Conservation (phyloP, 495 filamentous ascomycete genomes). For the Aspergillus coremiiformis region DNA sequence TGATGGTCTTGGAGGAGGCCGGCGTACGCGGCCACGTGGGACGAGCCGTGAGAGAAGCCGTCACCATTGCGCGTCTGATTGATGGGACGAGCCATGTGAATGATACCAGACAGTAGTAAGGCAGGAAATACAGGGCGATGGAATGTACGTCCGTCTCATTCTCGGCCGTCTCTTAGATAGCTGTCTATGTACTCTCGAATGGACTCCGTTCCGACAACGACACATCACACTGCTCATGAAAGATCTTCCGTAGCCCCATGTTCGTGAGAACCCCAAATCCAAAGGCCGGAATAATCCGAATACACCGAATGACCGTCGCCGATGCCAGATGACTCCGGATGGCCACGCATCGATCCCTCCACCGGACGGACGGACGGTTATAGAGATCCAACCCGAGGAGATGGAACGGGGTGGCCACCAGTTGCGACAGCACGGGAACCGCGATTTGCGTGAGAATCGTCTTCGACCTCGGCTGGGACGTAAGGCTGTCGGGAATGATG, state of each 20-base stretch:
- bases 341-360: slow-evolving; percentile 16
- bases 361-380: slow-evolving; percentile 20
- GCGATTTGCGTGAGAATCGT: slow-evolving; percentile 28
- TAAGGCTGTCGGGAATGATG: slow-evolving; percentile 20
- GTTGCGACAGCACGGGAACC: slow-evolving; percentile 26
- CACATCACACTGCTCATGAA: slow-evolving; percentile 11
- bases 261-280: slow-evolving; percentile 28
- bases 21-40: slow-evolving; percentile 36
- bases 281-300: slow-evolving; percentile 33
- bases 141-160: background rate
- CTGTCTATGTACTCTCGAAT: too few species aligned
- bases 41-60: slow-evolving; percentile 34
- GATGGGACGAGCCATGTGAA: slow-evolving; percentile 22
- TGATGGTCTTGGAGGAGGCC: slow-evolving; percentile 39
- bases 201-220: too few species aligned
- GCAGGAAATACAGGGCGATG: background rate
- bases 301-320: slow-evolving; percentile 23
- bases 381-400: slow-evolving; percentile 29
- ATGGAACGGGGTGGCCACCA: slow-evolving; percentile 31
- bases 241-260: slow-evolving; percentile 21
- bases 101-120: slow-evolving; percentile 29
- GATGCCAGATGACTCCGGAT: slow-evolving; percentile 21
- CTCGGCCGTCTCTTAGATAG: too few species aligned
- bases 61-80: slow-evolving; percentile 34
- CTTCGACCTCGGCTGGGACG: slow-evolving; percentile 20